phyloP scores from a whole-genome alignment of 2,329 filamentous ascomycete species.

The Trichophyton mentagrophytes region DNA sequence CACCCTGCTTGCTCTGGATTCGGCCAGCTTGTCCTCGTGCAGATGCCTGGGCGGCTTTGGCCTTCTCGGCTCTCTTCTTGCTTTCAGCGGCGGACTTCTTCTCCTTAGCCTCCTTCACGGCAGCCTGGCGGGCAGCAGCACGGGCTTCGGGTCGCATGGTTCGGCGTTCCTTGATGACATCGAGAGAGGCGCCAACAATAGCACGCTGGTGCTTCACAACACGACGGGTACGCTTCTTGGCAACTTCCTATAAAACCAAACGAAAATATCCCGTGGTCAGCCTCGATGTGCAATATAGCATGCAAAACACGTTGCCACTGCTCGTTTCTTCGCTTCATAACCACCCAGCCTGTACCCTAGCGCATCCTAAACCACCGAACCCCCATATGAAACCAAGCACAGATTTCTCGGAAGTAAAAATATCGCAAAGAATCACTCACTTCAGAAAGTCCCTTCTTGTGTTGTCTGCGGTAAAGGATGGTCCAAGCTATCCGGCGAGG shows the following conservation, averaged over 20 bases:
- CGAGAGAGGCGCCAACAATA: conserved; percentile 97
- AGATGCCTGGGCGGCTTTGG: conserved; percentile 66
- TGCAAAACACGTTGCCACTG: background rate
- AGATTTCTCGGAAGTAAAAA: background rate
- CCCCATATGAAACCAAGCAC: background rate
- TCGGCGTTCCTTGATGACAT: conserved; percentile 99
- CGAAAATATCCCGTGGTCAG: conserved; percentile 11
- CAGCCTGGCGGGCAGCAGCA: conserved; percentile 71
- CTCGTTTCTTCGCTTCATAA: background rate
- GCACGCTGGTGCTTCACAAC: conserved; percentile 98
- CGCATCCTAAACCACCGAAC: background rate
- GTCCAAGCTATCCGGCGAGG: conserved; percentile 99
- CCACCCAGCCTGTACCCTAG: background rate
- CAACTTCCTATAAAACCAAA: conserved; percentile 63
- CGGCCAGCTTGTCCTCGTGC: conserved; percentile 65
- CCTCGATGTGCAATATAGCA: background rate
- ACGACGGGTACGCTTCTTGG: conserved; percentile 98
- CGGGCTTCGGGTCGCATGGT: conserved; percentile 89
- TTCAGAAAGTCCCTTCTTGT: conserved; percentile 99
- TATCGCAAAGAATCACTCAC: conserved; percentile 45
- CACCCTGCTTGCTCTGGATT: conserved; percentile 92
- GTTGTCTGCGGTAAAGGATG: conserved; percentile 91
- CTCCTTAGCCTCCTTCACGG: conserved; percentile 97
- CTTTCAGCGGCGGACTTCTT: conserved; percentile 82
- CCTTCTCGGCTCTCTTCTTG: conserved; percentile 99